Base-by-base conservation (phyloP, 1,139 yeast species). In the Taiozyma sp. region DNA sequence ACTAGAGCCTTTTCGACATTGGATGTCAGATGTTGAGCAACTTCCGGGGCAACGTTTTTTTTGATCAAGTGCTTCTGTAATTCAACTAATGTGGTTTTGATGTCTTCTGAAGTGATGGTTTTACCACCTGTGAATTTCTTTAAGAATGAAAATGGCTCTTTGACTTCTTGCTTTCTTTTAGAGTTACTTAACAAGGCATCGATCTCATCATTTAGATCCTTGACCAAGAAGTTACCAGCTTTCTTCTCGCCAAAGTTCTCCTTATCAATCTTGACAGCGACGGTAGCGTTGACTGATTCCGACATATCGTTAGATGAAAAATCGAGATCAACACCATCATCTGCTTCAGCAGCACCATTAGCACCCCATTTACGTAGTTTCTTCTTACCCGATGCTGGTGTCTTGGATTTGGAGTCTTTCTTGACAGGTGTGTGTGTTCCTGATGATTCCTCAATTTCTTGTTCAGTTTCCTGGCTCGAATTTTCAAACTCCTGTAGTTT, bases 111-210 rank as follows among this genome's bases (percentile, higher is more conserved):
- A 4, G 83, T 65, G 29, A 71, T 69, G 6, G 72, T 68, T 58
- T 82, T 83, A 50, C 88, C 88, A 50, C 88, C 88, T 41, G 83
- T 71, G 48, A 78, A 63, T 56, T 76, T 79, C 53, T 79, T 74
- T 47, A 84, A 66, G 58, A 82, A 83, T 1, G 80, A 76, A 59
- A 83, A 80, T 2, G 81, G 70, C 6, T 68, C 66, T 28, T 62
- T 60, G 0, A 62, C 49, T 14, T 63, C 60, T 7, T 57, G 56
- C 3, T 66, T 62, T 11, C 60, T 52, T 56, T 62, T 51, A 0
- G 63, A 58, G 41, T 51, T 57, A 16, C 51, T 54, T 30, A 78
- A 57, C 24, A 77, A 69, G 28, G 67, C 68, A 45, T 74, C 68
- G 57, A 79, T 72, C 55, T 78, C 81, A 41, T 65, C 68, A 16